A percentile compares a stretch with the other conserved stretches of the same genome.
Evolutionary conservation across 23 red algal genomes (phyloP).

Genomic region (Agarophyton chilense): DNA sequence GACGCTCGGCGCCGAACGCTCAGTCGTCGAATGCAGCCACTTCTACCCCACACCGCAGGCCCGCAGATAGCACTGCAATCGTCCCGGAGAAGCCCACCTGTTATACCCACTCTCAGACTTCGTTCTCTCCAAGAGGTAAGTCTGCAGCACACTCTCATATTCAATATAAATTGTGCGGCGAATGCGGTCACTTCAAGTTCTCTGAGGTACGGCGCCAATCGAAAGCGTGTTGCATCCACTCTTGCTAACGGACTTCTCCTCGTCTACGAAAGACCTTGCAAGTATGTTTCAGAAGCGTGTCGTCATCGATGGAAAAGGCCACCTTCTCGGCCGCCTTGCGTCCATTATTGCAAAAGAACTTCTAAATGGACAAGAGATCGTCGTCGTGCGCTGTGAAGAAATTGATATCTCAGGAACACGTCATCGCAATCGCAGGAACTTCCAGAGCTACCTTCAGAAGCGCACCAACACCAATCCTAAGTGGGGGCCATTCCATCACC

Average conservation of each 20-base stretch:
- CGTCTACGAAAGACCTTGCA: not conserved
- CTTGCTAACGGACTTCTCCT: not conserved
- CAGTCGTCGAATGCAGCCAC: not conserved
- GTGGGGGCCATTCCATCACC: conserved; percentile 90
- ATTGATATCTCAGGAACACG: conserved; percentile 90
- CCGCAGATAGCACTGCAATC: too few species aligned
- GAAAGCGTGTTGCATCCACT: not conserved
- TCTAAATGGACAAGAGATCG: conserved; percentile 90
- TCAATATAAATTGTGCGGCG: too few species aligned
- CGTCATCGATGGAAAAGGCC: conserved; percentile 90
- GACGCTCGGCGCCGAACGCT: not conserved
- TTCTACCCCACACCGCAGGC: not conserved
- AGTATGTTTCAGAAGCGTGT: conserved; percentile 84
- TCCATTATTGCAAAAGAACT: conserved; percentile 94
- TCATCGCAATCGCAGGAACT: conserved; percentile 92
- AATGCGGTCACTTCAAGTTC: not conserved
- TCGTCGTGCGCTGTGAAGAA: conserved; percentile 96
- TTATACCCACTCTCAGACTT: too few species aligned
- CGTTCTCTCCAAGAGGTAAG: too few species aligned
- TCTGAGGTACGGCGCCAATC: not conserved
- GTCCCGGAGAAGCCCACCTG: too few species aligned
- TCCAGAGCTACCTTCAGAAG: conserved; percentile 91
- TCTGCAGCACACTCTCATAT: not conserved
- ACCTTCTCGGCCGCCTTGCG: conserved; percentile 94
- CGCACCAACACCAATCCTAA: conserved; percentile 94